Evolutionary conservation across 75 land plant genomes (phyloP).

Genomic region (Sequoiadendron giganteum): DNA sequence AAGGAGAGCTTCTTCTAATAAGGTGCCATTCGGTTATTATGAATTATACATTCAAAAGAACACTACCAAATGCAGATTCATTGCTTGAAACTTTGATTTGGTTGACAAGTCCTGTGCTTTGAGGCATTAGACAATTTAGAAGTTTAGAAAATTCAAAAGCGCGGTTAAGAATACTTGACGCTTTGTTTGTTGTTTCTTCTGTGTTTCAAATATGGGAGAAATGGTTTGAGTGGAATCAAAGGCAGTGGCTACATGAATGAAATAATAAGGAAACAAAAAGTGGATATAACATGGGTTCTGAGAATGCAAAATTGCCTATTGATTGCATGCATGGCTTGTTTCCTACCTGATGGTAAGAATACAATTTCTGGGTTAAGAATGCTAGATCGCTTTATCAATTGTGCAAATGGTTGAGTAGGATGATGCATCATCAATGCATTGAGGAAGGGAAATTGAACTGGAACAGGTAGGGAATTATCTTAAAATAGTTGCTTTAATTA

Average conservation of each 20-base stretch:
- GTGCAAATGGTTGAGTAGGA: slow-evolving; percentile 1
- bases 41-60: neutral
- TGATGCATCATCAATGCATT: neutral
- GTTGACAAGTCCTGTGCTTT: neutral
- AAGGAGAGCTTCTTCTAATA: neutral
- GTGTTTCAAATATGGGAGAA: neutral
- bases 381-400: neutral
- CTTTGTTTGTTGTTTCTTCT: neutral
- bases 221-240: neutral
- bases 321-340: neutral
- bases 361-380: neutral
- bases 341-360: neutral
- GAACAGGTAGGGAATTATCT: neutral
- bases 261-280: neutral
- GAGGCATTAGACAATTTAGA: neutral
- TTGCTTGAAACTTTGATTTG: neutral
- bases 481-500: neutral
- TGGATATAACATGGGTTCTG: neutral
- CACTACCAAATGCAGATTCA: neutral
- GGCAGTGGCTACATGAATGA: neutral
- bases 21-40: neutral
- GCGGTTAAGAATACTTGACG: neutral
- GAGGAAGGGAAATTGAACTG: neutral
- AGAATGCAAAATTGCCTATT: neutral
- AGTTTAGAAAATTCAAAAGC: neutral